Percentiles rank a stretch among this genome's conserved stretches.
phyloP scores from a whole-genome alignment of 2,329 filamentous ascomycete species.

The Paramyrothecium roridum region DNA sequence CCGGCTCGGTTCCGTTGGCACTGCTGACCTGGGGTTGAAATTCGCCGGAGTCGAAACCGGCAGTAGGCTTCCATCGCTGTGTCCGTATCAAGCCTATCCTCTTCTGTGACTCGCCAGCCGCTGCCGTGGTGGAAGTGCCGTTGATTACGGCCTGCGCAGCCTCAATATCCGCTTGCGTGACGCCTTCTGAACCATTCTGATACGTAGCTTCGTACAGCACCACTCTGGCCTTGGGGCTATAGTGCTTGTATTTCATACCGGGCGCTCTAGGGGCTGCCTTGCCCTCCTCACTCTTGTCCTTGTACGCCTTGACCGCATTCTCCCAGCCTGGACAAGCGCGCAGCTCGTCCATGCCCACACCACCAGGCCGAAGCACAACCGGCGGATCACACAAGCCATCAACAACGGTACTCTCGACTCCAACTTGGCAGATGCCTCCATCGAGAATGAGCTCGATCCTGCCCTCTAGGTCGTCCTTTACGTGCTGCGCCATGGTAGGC shows the following conservation, averaged over 20 bases:
- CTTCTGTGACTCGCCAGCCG: slow-evolving; percentile 8
- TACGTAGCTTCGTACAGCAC: slow-evolving; percentile 69
- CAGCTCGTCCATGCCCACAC: slow-evolving; percentile 79
- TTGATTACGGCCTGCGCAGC: slow-evolving; percentile 15
- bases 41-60: slow-evolving; percentile 31
- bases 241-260: slow-evolving; percentile 99
- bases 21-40: slow-evolving; percentile 12
- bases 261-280: slow-evolving; percentile 73
- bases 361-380: slow-evolving; percentile 79
- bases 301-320: slow-evolving; percentile 71
- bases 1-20: slow-evolving; percentile 8
- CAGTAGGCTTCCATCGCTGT: slow-evolving; percentile 45
- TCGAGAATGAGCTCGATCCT: slow-evolving; percentile 86
- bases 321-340: slow-evolving; percentile 77
- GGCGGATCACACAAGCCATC: slow-evolving; percentile 83
- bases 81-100: slow-evolving; percentile 55
- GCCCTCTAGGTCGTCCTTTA: slow-evolving; percentile 78
- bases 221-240: slow-evolving; percentile 85
- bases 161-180: slow-evolving; percentile 31
- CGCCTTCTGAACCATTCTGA: slow-evolving; percentile 28
- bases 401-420: slow-evolving; percentile 95
- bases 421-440: slow-evolving; percentile 80
- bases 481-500: slow-evolving; percentile 86
- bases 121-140: slow-evolving; percentile 14
- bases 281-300: slow-evolving; percentile 67